These are phyloP conservation scores for Macadamia integrifolia DNA, from an alignment of 164 flowering plant species.

Conservation along the genomic window DNA sequence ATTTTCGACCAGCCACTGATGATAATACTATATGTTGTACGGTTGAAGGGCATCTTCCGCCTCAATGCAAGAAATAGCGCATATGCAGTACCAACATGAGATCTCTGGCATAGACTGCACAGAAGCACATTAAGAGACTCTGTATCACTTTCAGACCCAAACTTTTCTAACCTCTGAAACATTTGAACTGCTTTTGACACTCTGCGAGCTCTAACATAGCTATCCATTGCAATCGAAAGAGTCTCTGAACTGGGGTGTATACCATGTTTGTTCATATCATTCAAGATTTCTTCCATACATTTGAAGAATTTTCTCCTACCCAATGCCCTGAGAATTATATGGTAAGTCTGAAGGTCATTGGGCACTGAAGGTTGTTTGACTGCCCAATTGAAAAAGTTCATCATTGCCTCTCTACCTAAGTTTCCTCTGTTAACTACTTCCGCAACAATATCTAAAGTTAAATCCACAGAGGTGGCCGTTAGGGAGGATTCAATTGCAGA, in stretches of 20 bases:
- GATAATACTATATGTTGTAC: slow-evolving; percentile 45
- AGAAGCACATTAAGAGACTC: slow-evolving; percentile 60
- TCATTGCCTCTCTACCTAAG: slow-evolving; percentile 69
- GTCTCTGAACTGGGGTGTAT: slow-evolving; percentile 35
- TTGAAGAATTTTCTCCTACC: slow-evolving; percentile 67
- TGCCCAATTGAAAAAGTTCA: slow-evolving; percentile 79
- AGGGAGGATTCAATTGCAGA: slow-evolving; percentile 56
- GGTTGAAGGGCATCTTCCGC: slow-evolving; percentile 42
- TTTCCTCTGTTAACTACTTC: slow-evolving; percentile 64
- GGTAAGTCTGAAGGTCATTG: slow-evolving; percentile 28
- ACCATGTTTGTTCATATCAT: slow-evolving; percentile 38
- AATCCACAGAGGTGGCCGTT: slow-evolving; percentile 27
- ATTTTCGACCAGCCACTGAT: slow-evolving; percentile 73
- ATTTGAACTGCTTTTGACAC: slow-evolving; percentile 52
- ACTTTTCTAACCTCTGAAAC: slow-evolving; percentile 43
- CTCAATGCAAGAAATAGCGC: slow-evolving; percentile 41
- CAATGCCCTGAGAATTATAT: slow-evolving; percentile 54
- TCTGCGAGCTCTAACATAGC: slow-evolving; percentile 46
- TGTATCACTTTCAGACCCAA: slow-evolving; percentile 39
- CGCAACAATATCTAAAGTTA: slow-evolving; percentile 43
- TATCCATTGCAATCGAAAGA: slow-evolving; percentile 51
- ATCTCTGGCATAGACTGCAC: slow-evolving; percentile 49
- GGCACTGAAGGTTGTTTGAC: slow-evolving; percentile 35
- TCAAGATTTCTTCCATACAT: slow-evolving; percentile 38
- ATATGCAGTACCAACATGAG: slow-evolving; percentile 58